Base-by-base conservation (phyloP, 805 yeast species). In the Komagataella pastoris region DNA sequence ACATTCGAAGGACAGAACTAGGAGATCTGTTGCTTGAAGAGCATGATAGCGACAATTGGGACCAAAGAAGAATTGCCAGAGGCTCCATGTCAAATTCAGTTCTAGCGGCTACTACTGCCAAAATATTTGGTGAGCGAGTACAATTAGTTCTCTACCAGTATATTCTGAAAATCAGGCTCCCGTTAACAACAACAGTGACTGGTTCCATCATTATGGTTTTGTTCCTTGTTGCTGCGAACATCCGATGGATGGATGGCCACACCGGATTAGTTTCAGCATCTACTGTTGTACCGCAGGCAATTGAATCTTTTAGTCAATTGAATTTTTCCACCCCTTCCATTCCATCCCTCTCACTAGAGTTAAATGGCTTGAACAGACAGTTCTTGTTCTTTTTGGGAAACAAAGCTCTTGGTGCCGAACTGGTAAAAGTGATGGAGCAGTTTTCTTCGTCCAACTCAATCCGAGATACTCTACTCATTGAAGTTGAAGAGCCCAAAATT, bases 1-100 rank as follows among this genome's bases (percentile, higher is more conserved):
- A 88, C 65, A 66, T 81, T 30, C 74, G 81, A 48, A 71, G 88
- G 51, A 62, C 76, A 24, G 90, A 83, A 56, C 69, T 83, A 17
- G 75, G 75, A 14, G 88, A 81, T 54, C 61, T 81, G 10, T 30
- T 30, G 6, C 40, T 30, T 30, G 40, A 30, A 30, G 40, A 30
- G 40, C 40, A 10, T 8, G 40, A 30, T 30, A 10, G n/a, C n/a
- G 40, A 30, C 14, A 30, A 30, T 14, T 30, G 40, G 40, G 40
- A 30, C 14, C 40, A 30, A 30, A 30, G 14, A 10, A 30, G 40
- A 14, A 14, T 5, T 30, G 40, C 40, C 14, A 10, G 40, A 30
- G 40, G 40, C 40, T 10, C 40, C 12, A 8, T 30, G 6, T 30
- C 40, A 4, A 30, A 30, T 2, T 30, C 40, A 10, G 14, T 30